Evolutionary conservation across 768 basidiomycete species (phyloP).

Genomic region (Wakefieldia striispora): DNA sequence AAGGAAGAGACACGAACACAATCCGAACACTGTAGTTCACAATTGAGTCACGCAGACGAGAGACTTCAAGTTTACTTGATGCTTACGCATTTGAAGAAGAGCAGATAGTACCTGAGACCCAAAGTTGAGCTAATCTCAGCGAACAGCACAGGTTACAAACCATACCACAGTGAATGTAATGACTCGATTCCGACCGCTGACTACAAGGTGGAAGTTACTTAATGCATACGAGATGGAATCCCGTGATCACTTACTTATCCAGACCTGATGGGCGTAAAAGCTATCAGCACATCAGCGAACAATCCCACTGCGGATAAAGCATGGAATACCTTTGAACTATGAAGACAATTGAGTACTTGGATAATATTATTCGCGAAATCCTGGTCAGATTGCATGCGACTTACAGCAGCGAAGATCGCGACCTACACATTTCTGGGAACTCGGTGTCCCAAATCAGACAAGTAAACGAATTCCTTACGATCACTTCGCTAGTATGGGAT

Average conservation of each 20-base stretch:
- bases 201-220: constrained; percentile 2
- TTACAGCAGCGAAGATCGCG: not conserved
- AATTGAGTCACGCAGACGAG: not conserved
- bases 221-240: not conserved
- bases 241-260: constrained; percentile 21
- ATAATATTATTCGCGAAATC: not conserved
- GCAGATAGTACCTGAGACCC: constrained; percentile 5
- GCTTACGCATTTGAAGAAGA: constrained; percentile 13
- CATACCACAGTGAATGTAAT: constrained; percentile 17
- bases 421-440: not conserved
- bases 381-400: not conserved
- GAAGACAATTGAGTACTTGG: constrained; percentile 20
- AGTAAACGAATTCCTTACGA: constrained; percentile 1
- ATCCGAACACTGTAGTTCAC: constrained; percentile 11
- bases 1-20: constrained; percentile 9
- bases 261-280: constrained; percentile 27
- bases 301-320: not conserved
- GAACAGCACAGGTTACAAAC: not conserved
- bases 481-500: not conserved
- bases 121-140: not conserved
- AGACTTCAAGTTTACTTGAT: not conserved
- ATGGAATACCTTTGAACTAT: constrained; percentile 18
- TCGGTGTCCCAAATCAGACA: not conserved
- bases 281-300: constrained; percentile 5
- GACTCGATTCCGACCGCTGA: constrained; percentile 17